Evolutionary conservation across 306 rosid genomes (phyloP).

Genomic region (cucumber (Cucumis sativus)): DNA sequence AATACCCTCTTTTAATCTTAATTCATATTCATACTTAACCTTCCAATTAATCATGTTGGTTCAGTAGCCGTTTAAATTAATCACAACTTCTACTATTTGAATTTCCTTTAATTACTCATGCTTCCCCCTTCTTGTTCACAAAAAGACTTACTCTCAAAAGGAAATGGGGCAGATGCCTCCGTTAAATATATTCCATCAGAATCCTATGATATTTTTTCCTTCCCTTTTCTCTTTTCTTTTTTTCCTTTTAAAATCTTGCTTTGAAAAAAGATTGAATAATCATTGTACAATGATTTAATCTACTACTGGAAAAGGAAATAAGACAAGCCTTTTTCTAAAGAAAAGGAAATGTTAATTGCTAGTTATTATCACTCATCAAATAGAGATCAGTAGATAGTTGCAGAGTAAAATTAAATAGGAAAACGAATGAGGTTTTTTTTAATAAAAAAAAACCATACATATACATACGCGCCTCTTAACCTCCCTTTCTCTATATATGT

Average conservation of each 20-base stretch:
- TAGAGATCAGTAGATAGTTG: not conserved
- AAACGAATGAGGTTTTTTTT: not conserved
- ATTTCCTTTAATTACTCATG: not conserved
- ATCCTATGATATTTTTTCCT: not conserved
- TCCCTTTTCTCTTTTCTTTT: not conserved
- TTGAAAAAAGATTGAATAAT: not conserved
- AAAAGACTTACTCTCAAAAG: not conserved
- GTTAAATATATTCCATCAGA: not conserved
- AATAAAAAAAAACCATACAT: too few relatives aligned
- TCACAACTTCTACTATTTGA: constrained; percentile 3
- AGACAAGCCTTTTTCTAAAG: not conserved
- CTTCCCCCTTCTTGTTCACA: not conserved
- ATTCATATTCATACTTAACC: too few relatives aligned
- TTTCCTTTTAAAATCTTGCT: not conserved
- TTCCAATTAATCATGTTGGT: not conserved
- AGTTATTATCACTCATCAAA: not conserved
- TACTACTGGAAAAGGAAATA: not conserved
- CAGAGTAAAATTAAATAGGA: not conserved
- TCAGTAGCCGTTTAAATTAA: constrained; percentile 11
- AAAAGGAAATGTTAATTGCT: not conserved
- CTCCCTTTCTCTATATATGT: too few relatives aligned
- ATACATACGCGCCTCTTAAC: too few relatives aligned
- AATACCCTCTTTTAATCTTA: too few relatives aligned
- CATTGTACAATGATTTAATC: constrained; percentile 3
- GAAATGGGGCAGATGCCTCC: not conserved